phyloP scores from a whole-genome alignment of 768 basidiomycete genomes.

The Mycena rebaudengoi region DNA sequence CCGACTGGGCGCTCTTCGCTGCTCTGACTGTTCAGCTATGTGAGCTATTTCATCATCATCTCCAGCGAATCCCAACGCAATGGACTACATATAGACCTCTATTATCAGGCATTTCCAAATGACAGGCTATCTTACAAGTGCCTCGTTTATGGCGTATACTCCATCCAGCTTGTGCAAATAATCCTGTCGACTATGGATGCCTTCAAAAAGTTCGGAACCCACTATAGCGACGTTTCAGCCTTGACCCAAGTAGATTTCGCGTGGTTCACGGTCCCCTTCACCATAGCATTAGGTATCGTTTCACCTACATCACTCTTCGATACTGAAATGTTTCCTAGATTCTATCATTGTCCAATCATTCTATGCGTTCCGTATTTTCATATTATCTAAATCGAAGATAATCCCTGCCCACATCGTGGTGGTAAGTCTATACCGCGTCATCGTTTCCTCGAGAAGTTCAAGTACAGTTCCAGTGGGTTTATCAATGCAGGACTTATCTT shows the following conservation, averaged over 20 bases:
- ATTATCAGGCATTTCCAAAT: conserved; percentile 8
- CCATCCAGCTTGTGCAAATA: neutral
- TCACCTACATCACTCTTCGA: neutral
- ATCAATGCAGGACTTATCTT: neutral
- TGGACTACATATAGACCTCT: neutral
- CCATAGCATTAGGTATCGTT: neutral
- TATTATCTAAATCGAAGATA: neutral
- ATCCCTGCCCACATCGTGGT: neutral
- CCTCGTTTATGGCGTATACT: neutral
- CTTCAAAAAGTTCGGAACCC: neutral
- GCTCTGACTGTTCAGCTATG: conserved; percentile 10
- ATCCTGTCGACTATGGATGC: neutral
- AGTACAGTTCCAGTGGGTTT: neutral
- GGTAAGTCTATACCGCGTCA: neutral
- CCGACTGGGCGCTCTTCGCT: conserved; percentile 1
- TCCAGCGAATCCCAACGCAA: no score
- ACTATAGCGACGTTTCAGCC: neutral
- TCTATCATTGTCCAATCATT: conserved; percentile 1
- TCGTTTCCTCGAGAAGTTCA: neutral
- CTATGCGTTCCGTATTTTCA: conserved; percentile 3
- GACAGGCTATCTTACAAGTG: neutral
- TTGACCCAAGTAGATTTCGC: neutral
- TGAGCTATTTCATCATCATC: neutral
- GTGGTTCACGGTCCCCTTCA: neutral
- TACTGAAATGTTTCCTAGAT: neutral